Percentiles rank a stretch among this genome's conserved stretches.
phyloP scores from a whole-genome alignment of 169 alveolate genomes.

The Plasmodium reichenowi region DNA sequence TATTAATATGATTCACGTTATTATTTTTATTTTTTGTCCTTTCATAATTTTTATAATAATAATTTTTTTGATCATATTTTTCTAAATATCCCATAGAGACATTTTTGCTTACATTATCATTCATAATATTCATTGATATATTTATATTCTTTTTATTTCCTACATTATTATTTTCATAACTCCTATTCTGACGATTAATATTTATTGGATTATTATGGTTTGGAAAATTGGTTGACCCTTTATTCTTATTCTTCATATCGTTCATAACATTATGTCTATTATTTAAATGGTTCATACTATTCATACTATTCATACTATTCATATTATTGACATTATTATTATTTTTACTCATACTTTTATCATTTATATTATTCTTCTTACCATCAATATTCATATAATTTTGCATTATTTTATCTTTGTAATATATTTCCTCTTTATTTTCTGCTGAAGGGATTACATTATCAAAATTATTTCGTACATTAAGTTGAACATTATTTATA shows the following conservation, averaged over 20 bases:
- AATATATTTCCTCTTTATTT: too few relatives aligned
- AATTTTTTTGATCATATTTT: constrained; percentile 20
- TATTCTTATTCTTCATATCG: not conserved
- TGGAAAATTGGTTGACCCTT: not conserved
- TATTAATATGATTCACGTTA: not conserved
- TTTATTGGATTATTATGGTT: not conserved
- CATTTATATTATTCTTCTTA: constrained; percentile 1
- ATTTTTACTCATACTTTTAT: not conserved
- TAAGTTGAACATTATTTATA: not conserved
- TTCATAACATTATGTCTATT: not conserved
- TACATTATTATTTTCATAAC: constrained; percentile 16
- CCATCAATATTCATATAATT: not conserved
- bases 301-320: constrained; percentile 2
- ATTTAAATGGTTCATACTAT: not conserved
- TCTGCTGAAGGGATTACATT: too few relatives aligned
- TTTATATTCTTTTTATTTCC: constrained; percentile 3
- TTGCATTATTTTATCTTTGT: too few relatives aligned
- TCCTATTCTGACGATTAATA: constrained; percentile 5
- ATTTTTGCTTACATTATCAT: constrained; percentile 5
- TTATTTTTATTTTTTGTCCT: constrained; percentile 15
- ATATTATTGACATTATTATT: constrained; percentile 7
- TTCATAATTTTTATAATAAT: constrained; percentile 23
- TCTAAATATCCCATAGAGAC: constrained; percentile 20
- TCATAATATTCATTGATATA: not conserved
- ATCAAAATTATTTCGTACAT: too few relatives aligned